Base-by-base conservation (phyloP, 768 basidiomycete species). In the Boletus rubropictus region DNA sequence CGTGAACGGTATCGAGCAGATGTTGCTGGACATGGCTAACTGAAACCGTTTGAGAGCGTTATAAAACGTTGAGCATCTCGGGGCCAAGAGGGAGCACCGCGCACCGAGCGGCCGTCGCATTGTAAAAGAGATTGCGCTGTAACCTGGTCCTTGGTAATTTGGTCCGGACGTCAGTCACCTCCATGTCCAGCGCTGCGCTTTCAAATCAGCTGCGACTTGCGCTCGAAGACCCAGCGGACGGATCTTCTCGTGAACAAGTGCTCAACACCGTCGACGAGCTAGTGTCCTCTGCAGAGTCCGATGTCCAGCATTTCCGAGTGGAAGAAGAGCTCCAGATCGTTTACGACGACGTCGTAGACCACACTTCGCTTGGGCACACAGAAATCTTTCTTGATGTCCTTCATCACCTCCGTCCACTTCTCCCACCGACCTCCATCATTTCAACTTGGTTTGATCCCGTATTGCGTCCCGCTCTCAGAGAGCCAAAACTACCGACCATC, bases 361-460 rank as follows among this genome's bases (percentile, higher is more conserved):
- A 85, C 55, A 73, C 77, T 3, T 77, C 76, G 21, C 66, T 79
- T 32, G 69, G 69, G 20, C 85, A 88, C 56, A 75, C 73, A 3
- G 84, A 87, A 57, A 64, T 80, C 12, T 81, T 91, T 55, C 73
- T 91, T 10, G 73, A 76, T 21, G 74, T 86, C 15, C 72, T 90
- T 6, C 74, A 76, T 52, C 80, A 80, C 54, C 72, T 90, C 22
- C 70, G 71, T 9, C 76, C 82, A 11, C 71, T 86, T 24, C 68
- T 89, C 7, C 71, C 84, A 3, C 68, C 84, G 7, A 72, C 72
- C 6, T 85, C 84, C 21, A 71, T 89, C 45, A 83, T 89, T 47
- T 82, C 82, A 2, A 74, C 73, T 22, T 91, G 89, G 89, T 91
- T 88, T 63, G 87, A 91, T 61, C 74, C 86, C 28, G 73, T 86